Conservation (phyloP, 495 filamentous ascomycete species). For the Penicillium desertorum region DNA sequence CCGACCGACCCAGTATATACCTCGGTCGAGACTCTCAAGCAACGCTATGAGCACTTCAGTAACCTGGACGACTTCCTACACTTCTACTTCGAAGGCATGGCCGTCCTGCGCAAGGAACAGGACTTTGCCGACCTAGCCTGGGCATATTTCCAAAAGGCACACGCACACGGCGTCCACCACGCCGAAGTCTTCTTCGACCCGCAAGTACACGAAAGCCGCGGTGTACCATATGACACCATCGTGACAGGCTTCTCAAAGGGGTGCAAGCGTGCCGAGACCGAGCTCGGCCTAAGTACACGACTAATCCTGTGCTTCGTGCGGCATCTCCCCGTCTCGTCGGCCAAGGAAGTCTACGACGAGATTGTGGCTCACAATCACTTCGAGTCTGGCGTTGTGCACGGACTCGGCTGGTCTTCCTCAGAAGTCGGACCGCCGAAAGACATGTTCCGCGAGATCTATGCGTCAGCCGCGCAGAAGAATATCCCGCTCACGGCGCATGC, state of each 20-base stretch:
- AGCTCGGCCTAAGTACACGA: conserved; percentile 60
- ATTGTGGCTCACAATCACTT: conserved; percentile 53
- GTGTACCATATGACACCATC: conserved; percentile 59
- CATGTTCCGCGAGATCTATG: conserved; percentile 60
- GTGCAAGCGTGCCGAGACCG: conserved; percentile 58
- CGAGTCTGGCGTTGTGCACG: conserved; percentile 52
- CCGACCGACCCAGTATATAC: conserved; percentile 61
- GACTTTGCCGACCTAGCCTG: conserved; percentile 78
- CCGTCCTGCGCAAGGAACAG: conserved; percentile 54
- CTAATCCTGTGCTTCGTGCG: conserved; percentile 70
- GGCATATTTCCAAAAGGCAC: conserved; percentile 66
- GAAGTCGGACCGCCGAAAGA: conserved; percentile 65
- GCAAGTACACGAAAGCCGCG: conserved; percentile 66
- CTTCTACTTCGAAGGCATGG: conserved; percentile 79
- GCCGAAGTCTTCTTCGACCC: conserved; percentile 83
- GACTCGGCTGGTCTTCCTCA: conserved; percentile 66
- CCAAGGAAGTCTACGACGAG: conserved; percentile 48
- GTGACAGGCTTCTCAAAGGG: conserved; percentile 59
- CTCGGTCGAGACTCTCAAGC: conserved; percentile 55
- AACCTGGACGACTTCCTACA: conserved; percentile 75
- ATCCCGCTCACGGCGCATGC: conserved; percentile 68
- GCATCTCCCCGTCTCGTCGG: conserved; percentile 60
- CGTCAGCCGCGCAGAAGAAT: conserved; percentile 46
- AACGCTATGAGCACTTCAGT: conserved; percentile 62
- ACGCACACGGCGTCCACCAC: conserved; percentile 65